phyloP scores from a whole-genome alignment of 2,329 filamentous ascomycete genomes.

The Nannizziopsis barbatae region DNA sequence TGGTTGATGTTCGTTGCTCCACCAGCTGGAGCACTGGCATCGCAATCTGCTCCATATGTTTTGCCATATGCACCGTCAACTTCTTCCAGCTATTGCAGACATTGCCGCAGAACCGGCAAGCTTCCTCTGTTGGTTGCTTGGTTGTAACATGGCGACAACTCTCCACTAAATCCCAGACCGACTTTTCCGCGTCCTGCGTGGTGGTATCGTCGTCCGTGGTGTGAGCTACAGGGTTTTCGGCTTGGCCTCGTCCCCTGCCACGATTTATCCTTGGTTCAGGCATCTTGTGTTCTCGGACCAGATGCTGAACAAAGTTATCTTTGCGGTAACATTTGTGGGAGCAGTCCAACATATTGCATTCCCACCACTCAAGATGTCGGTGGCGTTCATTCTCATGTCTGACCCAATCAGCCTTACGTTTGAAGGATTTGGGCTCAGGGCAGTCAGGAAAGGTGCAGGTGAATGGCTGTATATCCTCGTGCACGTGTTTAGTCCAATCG shows the following conservation, averaged over 20 bases:
- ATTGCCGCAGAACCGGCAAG: constrained; percentile 78
- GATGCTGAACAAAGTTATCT: constrained; percentile 86
- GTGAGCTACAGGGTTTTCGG: constrained; percentile 21
- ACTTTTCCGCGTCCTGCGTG: constrained; percentile 41
- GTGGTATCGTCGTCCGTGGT: constrained; percentile 19
- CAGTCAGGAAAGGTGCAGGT: constrained; percentile 83
- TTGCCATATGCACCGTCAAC: constrained; percentile 80
- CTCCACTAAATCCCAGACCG: constrained; percentile 66
- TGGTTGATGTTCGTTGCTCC: constrained; percentile 33
- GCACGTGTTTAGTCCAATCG: constrained; percentile 93
- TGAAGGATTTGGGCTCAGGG: constrained; percentile 79
- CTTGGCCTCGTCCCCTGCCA: constrained; percentile 51
- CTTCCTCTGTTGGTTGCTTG: constrained; percentile 58
- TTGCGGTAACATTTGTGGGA: constrained; percentile 72
- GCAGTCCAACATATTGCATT: constrained; percentile 70
- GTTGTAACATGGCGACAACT: constrained; percentile 60
- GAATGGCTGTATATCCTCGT: constrained; percentile 86
- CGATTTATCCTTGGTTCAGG: constrained; percentile 66
- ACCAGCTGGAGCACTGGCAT: constrained; percentile 58
- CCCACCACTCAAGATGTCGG: constrained; percentile 83
- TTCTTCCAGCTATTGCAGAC: constrained; percentile 81
- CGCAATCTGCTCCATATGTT: constrained; percentile 88
- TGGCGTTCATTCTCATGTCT: constrained; percentile 88
- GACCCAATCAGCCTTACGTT: constrained; percentile 92
- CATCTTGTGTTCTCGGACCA: constrained; percentile 83